Base-by-base conservation (phyloP, 257 asterid genomes). In the Verbascum thapsus region DNA sequence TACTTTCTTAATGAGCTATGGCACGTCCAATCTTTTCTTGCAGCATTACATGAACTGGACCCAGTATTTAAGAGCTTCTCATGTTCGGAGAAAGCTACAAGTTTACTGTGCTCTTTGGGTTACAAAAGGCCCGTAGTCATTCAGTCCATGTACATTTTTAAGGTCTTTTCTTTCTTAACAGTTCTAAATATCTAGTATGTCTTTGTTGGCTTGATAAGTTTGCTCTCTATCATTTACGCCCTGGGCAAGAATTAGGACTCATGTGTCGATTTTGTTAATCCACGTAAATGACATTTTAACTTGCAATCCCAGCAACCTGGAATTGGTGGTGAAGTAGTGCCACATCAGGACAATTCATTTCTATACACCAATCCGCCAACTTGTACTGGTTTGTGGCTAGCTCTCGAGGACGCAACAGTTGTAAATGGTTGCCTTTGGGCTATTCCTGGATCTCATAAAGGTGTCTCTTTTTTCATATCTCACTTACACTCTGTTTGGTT, bases 381-480 rank as follows among this genome's bases (percentile, higher is more conserved):
- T 60, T 91, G 98, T 81, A 91, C 92, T 0, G 98, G 95, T 26
- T 74, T 91, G 64, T 91, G 96, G 98, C 84, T 91, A 20, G 96
- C 98, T 72, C 74, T 91, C 61, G 86, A 91, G 70, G 96, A 91
- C 40, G 85, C 96, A 63, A 88, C 95, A 13, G 54, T 77, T 40
- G 66, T 63, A 75, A 91, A 91, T 69, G 98, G 98, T 52, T 91
- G 98, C 80, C 81, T 91, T 53, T 91, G 98, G 98, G 95, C 96
- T 76, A 85, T 88, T 64, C 96, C 96, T 30, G 86, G 90, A 42
- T 91, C 96, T 57, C 96, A 88, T 39, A 85, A 78, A 83, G 75
- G 98, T 88, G 70, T 40, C 26, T 66, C 34, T 26, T 26, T 56
- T 19, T n/a, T 45, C 41, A 5, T 34, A 37, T n/a, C n/a, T n/a